These are phyloP conservation scores for Mycogone perniciosa DNA, from an alignment of 2,329 filamentous ascomycete species.

Conservation along the genomic window DNA sequence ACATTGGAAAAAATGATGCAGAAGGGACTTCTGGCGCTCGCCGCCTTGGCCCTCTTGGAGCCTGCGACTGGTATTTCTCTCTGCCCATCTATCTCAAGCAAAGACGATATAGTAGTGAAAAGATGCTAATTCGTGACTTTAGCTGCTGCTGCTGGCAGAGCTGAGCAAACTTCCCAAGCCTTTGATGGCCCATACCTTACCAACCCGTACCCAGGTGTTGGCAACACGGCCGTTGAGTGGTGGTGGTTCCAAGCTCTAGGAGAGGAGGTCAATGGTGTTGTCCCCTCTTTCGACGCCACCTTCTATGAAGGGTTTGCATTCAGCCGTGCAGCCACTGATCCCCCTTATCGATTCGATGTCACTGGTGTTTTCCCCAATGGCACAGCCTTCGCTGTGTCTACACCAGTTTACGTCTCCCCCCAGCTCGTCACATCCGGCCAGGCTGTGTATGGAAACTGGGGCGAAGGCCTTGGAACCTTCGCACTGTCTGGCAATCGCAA, in stretches of 20 bases:
- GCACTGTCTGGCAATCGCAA: background rate
- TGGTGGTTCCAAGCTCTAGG: constrained; percentile 2
- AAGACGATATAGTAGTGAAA: too few relatives aligned
- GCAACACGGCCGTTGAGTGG: background rate
- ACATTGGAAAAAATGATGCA: too few relatives aligned
- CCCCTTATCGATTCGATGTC: background rate
- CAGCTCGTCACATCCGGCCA: background rate
- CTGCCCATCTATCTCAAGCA: too few relatives aligned
- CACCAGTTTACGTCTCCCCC: background rate
- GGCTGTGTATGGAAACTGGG: background rate
- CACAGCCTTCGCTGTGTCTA: background rate
- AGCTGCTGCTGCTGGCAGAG: too few relatives aligned
- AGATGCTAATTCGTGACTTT: too few relatives aligned
- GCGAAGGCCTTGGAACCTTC: background rate
- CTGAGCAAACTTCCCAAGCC: too few relatives aligned
- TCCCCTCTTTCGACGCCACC: background rate
- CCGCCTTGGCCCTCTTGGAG: too few relatives aligned
- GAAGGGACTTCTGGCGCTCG: too few relatives aligned
- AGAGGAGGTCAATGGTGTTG: background rate
- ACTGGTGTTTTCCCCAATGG: background rate
- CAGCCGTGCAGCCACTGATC: background rate
- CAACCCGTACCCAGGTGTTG: background rate
- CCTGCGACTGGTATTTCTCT: too few relatives aligned
- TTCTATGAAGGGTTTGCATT: constrained; percentile 1
- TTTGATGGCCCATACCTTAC: background rate